These are phyloP conservation scores for Saccharum spontaneum DNA, from an alignment of 176 grass and related monocot genomes.

Conservation along the genomic window DNA sequence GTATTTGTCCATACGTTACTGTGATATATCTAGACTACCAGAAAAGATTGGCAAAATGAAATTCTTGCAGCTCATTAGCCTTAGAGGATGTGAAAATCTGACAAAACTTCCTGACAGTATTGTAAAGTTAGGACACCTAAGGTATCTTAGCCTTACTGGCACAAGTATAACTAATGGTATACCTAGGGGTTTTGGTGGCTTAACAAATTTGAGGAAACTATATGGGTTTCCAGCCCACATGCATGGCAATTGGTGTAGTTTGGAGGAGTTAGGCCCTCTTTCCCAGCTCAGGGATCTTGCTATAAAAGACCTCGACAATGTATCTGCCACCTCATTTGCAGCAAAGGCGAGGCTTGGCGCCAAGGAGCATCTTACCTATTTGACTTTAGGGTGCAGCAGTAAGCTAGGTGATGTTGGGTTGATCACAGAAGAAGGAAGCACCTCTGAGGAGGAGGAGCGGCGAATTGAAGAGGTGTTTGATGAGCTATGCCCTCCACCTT, in stretches of 20 bases:
- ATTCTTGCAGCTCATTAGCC: constrained; percentile 27
- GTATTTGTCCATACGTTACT: background rate
- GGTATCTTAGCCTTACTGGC: too few species aligned
- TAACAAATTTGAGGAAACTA: background rate
- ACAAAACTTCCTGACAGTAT: background rate
- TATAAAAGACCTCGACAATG: background rate
- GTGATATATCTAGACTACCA: background rate
- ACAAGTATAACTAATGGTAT: background rate
- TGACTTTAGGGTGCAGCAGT: background rate
- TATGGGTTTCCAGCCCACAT: background rate
- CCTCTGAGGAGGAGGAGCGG: background rate
- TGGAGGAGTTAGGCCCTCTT: constrained; percentile 15
- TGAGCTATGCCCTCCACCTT: constrained; percentile 7
- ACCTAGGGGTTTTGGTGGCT: background rate
- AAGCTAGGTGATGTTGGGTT: background rate
- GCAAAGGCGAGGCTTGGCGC: background rate
- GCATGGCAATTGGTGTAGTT: background rate
- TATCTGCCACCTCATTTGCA: background rate
- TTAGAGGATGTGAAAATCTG: background rate
- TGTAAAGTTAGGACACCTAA: background rate
- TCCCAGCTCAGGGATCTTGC: background rate
- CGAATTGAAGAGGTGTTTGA: constrained; percentile 11
- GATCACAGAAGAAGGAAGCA: background rate
- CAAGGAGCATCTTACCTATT: background rate
- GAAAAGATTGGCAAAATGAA: constrained; percentile 21